A percentile compares a stretch with the other conserved stretches of the same genome.
Evolutionary conservation across 169 alveolate species (phyloP).

Genomic region (Cryptosporidium andersoni): DNA sequence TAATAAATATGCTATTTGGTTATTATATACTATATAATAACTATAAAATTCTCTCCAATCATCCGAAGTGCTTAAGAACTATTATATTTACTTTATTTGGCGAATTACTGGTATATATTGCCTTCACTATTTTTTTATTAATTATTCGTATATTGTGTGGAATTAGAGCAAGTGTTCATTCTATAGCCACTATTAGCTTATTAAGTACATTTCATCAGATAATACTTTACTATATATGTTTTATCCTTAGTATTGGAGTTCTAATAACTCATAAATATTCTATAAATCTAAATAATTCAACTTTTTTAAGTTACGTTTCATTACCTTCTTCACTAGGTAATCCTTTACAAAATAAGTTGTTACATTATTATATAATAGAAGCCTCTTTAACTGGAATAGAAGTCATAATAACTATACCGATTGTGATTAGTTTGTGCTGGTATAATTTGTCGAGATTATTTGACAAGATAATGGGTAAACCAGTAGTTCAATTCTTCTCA

Average conservation of each 20-base stretch:
- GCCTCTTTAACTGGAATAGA: conserved; percentile 31
- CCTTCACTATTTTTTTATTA: background rate
- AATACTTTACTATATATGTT: conserved; percentile 26
- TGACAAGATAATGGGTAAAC: conserved; percentile 46
- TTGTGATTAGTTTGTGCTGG: background rate
- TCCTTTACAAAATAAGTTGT: background rate
- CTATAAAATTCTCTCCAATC: background rate
- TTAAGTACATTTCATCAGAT: conserved; percentile 1
- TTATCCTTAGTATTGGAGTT: background rate
- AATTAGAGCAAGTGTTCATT: conserved; percentile 29
- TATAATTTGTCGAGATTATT: conserved; percentile 35
- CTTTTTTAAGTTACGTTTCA: too few species aligned
- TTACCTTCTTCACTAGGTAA: too few species aligned
- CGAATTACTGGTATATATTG: conserved; percentile 1
- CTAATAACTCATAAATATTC: background rate
- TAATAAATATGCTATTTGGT: conserved; percentile 32
- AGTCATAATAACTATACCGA: conserved; percentile 21
- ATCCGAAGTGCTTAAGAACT: background rate
- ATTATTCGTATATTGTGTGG: conserved; percentile 37
- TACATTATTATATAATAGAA: conserved; percentile 19
- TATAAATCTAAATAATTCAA: too few species aligned
- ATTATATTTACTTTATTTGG: conserved; percentile 32
- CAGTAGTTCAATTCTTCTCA: conserved; percentile 20
- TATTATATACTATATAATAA: conserved; percentile 11
- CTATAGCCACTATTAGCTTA: conserved; percentile 20